Base-by-base conservation (phyloP, 352 stramenopile species). In the Globisporangium takayamanum region DNA sequence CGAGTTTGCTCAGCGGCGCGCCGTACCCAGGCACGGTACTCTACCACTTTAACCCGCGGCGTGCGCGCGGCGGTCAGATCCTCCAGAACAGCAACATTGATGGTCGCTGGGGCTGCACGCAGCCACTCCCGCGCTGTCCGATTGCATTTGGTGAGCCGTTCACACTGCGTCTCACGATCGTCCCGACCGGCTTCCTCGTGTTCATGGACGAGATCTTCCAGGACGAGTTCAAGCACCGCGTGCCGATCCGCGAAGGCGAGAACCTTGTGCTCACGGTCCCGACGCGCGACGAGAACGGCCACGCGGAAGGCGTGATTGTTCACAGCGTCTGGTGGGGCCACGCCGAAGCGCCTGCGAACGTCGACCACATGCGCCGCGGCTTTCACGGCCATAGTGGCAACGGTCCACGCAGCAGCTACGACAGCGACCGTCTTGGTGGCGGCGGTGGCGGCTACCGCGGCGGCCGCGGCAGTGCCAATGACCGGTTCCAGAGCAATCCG, bases 261-360 rank as follows among this genome's bases (percentile, higher is more conserved):
- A 87, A 93, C 52, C 71, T 93, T 1, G 77, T 91, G 36, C 63
- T 93, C 7, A 87, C 80, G 11, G 78, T 90, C 20, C 80, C 81
- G 0, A 88, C 80, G 15, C 76, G 78, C 45, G 84, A 93, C 55
- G 84, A 91, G 52, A 87, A 87, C 33, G 84, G 81, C 7, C 79
- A 81, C n/a, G 56, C 79, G 0, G 80, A 93, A 53, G 72, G 79
- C 10, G 75, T 93, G 11, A 67, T 87, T 39, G 73, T 93, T 30
- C 84, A 93, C 66, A 89, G 70, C 60, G 80, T 93, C 16, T 93
- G 84, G 84, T 93, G 84, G 84, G 84, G 84, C 12, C 84, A 93
- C 48, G 80, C 80, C 0, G 80, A 93, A 48, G 73, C 81, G 18
- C 78, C 78, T n/a, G 64, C 81, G 1, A 86, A 82, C n/a, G 63